These are phyloP conservation scores for Penicillium steckii DNA, from an alignment of 495 filamentous ascomycete genomes.

Conservation along the genomic window DNA sequence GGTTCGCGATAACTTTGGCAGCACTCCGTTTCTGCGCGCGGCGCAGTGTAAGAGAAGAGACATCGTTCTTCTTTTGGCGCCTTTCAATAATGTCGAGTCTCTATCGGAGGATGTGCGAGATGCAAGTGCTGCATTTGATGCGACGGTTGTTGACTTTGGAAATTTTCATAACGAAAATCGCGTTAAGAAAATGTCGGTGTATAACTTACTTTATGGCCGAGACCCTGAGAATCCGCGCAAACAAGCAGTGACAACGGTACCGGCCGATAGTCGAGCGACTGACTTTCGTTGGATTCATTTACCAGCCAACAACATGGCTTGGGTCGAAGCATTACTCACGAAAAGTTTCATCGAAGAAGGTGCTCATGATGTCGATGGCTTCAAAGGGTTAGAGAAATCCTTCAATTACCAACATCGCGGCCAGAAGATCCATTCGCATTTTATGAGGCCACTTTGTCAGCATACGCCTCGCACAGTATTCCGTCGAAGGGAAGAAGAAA, in stretches of 20 bases:
- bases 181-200: slow-evolving; percentile 52
- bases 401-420: slow-evolving; percentile 66
- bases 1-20: slow-evolving; percentile 59
- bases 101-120: slow-evolving; percentile 54
- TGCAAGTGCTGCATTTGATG: slow-evolving; percentile 61
- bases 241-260: slow-evolving; percentile 52
- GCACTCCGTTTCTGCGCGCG: slow-evolving; percentile 58
- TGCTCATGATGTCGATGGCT: slow-evolving; percentile 62
- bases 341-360: slow-evolving; percentile 69
- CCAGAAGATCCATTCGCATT: slow-evolving; percentile 60
- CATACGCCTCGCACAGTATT: slow-evolving; percentile 48
- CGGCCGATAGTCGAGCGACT: slow-evolving; percentile 52
- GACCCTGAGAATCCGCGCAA: slow-evolving; percentile 52
- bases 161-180: slow-evolving; percentile 64
- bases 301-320: slow-evolving; percentile 60
- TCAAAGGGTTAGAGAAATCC: slow-evolving; percentile 64
- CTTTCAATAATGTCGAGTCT: slow-evolving; percentile 49
- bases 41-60: slow-evolving; percentile 57
- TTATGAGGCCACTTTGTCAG: slow-evolving; percentile 65
- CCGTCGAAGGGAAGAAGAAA: slow-evolving; percentile 38
- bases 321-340: slow-evolving; percentile 62
- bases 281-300: slow-evolving; percentile 71
- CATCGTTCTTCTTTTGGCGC: slow-evolving; percentile 56
- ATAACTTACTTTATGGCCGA: slow-evolving; percentile 60
- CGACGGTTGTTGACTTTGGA: slow-evolving; percentile 68